Conservation (phyloP, 2,329 filamentous ascomycete species). For the Colletotrichum theobromicola region DNA sequence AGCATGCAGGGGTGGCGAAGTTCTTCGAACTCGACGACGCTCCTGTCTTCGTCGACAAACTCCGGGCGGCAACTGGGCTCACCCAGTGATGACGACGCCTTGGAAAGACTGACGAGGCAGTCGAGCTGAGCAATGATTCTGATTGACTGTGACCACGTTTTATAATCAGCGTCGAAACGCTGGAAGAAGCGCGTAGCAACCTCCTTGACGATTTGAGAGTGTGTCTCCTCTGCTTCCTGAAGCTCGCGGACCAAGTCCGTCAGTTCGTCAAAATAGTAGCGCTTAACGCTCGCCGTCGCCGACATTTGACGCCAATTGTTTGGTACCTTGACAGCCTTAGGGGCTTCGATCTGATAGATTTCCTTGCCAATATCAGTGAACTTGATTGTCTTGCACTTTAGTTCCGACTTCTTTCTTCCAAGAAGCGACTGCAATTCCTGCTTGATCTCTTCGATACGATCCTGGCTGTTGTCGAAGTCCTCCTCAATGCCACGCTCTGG, state of each 20-base stretch:
- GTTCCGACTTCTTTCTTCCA: slow-evolving; percentile 71
- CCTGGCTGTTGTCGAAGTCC: slow-evolving; percentile 87
- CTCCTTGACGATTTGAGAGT: slow-evolving; percentile 88
- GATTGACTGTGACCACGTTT: slow-evolving; percentile 86
- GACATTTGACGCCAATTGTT: slow-evolving; percentile 96
- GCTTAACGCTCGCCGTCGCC: slow-evolving; percentile 85
- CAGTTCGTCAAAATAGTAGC: slow-evolving; percentile 90
- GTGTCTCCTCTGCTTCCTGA: slow-evolving; percentile 93
- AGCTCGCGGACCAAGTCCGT: slow-evolving; percentile 82
- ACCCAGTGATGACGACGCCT: slow-evolving; percentile 82
- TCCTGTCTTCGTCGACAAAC: slow-evolving; percentile 87
- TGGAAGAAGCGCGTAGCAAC: slow-evolving; percentile 83
- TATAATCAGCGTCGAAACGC: slow-evolving; percentile 87
- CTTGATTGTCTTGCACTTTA: slow-evolving; percentile 76
- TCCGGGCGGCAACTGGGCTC: slow-evolving; percentile 85
- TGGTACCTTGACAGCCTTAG: slow-evolving; percentile 84
- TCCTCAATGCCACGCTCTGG: slow-evolving; percentile 88
- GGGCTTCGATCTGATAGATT: slow-evolving; percentile 93
- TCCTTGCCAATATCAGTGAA: slow-evolving; percentile 93
- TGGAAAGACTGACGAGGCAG: slow-evolving; percentile 91
- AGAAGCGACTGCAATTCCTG: slow-evolving; percentile 74
- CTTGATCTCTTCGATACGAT: slow-evolving; percentile 77
- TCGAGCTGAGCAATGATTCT: slow-evolving; percentile 91
- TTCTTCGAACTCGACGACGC: slow-evolving; percentile 89
- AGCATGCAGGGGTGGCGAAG: slow-evolving; percentile 95